Percentiles rank a stretch among this genome's conserved stretches.
Conservation (phyloP, 108 stramenopile species). For the Bacterosira constricta region DNA sequence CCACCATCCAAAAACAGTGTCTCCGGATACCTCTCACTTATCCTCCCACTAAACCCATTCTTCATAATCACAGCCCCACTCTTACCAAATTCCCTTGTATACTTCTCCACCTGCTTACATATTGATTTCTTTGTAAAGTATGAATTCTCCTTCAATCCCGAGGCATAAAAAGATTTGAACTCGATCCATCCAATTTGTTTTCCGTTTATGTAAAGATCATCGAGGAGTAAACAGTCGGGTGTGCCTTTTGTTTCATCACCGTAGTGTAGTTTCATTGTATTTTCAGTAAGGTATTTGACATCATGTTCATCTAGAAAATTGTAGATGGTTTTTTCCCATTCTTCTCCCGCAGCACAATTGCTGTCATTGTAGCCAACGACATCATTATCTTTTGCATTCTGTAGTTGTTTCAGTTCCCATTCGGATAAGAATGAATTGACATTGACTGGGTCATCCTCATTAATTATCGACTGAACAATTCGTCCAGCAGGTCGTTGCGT, state of each 20-base stretch:
- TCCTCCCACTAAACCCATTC: slow-evolving; percentile 23
- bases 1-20: slow-evolving; percentile 45
- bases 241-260: slow-evolving; percentile 10
- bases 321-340: slow-evolving; percentile 30
- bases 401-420: slow-evolving; percentile 27
- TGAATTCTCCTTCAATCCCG: slow-evolving; percentile 24
- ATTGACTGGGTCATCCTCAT: slow-evolving; percentile 1
- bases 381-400: slow-evolving; percentile 26
- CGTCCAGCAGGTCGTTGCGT: neutral
- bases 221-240: slow-evolving; percentile 32
- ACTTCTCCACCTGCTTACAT: slow-evolving; percentile 18
- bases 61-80: slow-evolving; percentile 35
- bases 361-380: slow-evolving; percentile 13
- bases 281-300: slow-evolving; percentile 27
- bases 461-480: slow-evolving; percentile 30
- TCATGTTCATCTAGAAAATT: slow-evolving; percentile 9
- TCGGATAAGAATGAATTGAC: slow-evolving; percentile 10
- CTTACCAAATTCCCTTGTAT: slow-evolving; percentile 18
- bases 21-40: neutral
- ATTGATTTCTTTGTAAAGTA: slow-evolving; percentile 19
- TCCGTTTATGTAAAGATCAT: slow-evolving; percentile 34
- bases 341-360: neutral
- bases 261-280: slow-evolving; percentile 3
- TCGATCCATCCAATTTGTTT: slow-evolving; percentile 30
- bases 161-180: slow-evolving; percentile 26